Percentiles rank a stretch among this genome's conserved stretches.
Conservation (phyloP, 2,329 filamentous ascomycete genomes). For the Aureobasidium namibiae region DNA sequence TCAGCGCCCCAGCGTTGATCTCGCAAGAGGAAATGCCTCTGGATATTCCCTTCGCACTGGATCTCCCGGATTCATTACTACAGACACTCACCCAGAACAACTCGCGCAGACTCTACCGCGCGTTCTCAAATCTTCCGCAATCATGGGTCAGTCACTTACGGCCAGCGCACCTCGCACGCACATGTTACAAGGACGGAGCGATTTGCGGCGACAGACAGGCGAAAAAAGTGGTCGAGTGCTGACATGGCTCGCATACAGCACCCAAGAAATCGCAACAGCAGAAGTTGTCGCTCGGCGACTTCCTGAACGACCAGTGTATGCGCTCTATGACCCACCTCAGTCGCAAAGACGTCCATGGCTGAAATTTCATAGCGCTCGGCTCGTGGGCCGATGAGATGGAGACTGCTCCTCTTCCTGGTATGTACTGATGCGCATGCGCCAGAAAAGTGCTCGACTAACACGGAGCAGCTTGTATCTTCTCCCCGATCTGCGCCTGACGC, state of each 20-base stretch:
- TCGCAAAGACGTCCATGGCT: conserved; percentile 22
- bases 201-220: conserved; percentile 17
- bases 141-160: conserved; percentile 40
- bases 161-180: conserved; percentile 6
- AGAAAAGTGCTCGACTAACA: background rate
- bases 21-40: background rate
- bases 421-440: background rate
- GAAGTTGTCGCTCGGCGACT: conserved; percentile 97
- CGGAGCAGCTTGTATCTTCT: conserved; percentile 4
- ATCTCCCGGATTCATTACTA: background rate
- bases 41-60: conserved; percentile 5
- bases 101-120: conserved; percentile 13
- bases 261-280: conserved; percentile 88
- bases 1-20: conserved; percentile 1
- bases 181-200: conserved; percentile 6
- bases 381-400: conserved; percentile 99
- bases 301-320: conserved; percentile 87
- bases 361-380: conserved; percentile 53
- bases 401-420: conserved; percentile 28
- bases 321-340: conserved; percentile 13
- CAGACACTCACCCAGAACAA: background rate
- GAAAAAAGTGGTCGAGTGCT: conserved; percentile 4
- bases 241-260: conserved; percentile 45
- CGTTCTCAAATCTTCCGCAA: conserved; percentile 36
- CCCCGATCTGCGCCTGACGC: background rate